A percentile compares a stretch with the other conserved stretches of the same genome.
Conservation (phyloP, 495 filamentous ascomycete species). For the Pyrenula massariospora region DNA sequence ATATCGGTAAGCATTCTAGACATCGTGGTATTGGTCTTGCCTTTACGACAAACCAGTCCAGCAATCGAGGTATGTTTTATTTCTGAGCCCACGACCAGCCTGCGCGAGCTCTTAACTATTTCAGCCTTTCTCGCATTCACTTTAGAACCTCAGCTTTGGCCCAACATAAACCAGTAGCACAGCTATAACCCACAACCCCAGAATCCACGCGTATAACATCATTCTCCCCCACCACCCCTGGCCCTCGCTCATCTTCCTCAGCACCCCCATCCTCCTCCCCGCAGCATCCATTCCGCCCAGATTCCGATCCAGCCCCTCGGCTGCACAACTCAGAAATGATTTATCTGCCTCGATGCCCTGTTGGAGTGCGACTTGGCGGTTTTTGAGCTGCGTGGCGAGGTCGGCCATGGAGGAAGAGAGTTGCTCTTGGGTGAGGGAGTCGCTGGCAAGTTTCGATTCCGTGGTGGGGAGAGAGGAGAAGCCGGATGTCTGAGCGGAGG, state of each 20-base stretch:
- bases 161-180: slow-evolving; percentile 66
- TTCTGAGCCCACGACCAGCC: too few relatives aligned
- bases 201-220: slow-evolving; percentile 74
- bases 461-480: slow-evolving; percentile 25
- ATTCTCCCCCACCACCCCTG: slow-evolving; percentile 79
- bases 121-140: too few relatives aligned
- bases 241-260: slow-evolving; percentile 69
- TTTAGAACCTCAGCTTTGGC: slow-evolving; percentile 76
- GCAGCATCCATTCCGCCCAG: slow-evolving; percentile 62
- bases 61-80: too few relatives aligned
- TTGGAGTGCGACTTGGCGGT: slow-evolving; percentile 57
- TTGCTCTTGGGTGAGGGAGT: slow-evolving; percentile 73
- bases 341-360: slow-evolving; percentile 60
- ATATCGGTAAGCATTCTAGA: too few relatives aligned
- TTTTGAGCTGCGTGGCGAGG: slow-evolving; percentile 70
- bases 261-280: slow-evolving; percentile 56
- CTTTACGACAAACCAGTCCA: too few relatives aligned
- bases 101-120: too few relatives aligned
- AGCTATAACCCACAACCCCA: slow-evolving; percentile 61
- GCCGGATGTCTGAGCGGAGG: slow-evolving; percentile 7
- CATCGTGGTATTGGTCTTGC: too few relatives aligned
- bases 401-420: slow-evolving; percentile 67
- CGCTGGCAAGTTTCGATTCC: slow-evolving; percentile 59
- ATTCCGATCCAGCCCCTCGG: slow-evolving; percentile 65
- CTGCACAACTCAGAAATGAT: slow-evolving; percentile 54